Conservation (phyloP, 2,329 filamentous ascomycete genomes). For the Conoideocrella luteorostrata region DNA sequence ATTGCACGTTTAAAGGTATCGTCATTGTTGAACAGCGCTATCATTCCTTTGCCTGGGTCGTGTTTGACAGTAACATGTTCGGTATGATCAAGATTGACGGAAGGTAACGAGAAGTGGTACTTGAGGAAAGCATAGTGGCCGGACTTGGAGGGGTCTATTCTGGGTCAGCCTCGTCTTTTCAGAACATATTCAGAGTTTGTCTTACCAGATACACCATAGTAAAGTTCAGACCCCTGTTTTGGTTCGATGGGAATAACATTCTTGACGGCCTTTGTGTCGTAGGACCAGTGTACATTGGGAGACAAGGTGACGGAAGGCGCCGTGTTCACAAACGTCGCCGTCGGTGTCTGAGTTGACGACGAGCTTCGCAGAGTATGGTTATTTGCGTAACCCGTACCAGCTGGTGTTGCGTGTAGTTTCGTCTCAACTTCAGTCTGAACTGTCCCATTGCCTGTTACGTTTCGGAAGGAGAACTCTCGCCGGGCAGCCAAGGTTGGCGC, state of each 20-base stretch:
- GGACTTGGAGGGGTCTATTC: conserved; percentile 14
- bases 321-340: conserved; percentile 5
- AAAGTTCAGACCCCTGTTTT: conserved; percentile 15
- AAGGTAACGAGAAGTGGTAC: conserved; percentile 20
- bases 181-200: not conserved
- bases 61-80: conserved; percentile 15
- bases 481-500: not conserved
- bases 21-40: conserved; percentile 12
- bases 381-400: not conserved
- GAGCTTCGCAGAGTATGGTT: not conserved
- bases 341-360: not conserved
- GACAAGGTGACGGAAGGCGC: conserved; percentile 3
- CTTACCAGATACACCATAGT: conserved; percentile 17
- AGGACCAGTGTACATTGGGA: conserved; percentile 18
- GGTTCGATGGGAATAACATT: conserved; percentile 19
- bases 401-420: not conserved
- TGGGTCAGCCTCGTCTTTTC: not conserved
- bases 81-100: conserved; percentile 24
- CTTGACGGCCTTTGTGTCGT: conserved; percentile 14
- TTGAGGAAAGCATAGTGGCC: conserved; percentile 21
- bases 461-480: not conserved
- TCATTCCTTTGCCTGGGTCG: conserved; percentile 3
- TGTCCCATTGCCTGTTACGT: not conserved
- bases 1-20: conserved; percentile 18
- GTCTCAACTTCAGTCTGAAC: not conserved